These are phyloP conservation scores for Alternaria viburni DNA, from an alignment of 2,329 filamentous ascomycete species.

Conservation along the genomic window DNA sequence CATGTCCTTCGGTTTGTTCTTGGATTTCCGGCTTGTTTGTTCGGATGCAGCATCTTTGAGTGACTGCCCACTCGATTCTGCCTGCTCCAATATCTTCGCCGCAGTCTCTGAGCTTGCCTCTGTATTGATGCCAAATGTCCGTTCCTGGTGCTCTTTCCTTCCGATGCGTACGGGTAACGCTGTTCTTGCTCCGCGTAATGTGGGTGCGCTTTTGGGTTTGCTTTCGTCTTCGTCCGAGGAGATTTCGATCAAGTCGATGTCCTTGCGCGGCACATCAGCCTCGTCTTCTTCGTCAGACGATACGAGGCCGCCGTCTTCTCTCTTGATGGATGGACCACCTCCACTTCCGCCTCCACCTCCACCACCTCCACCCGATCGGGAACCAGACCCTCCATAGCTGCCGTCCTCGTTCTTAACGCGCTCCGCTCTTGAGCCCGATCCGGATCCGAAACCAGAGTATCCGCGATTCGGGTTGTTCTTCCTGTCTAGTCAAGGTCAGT, in stretches of 20 bases:
- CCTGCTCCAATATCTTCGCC: constrained; percentile 47
- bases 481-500: constrained; percentile 27
- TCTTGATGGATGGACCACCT: constrained; percentile 26
- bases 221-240: constrained; percentile 59
- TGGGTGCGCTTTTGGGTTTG: constrained; percentile 26
- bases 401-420: constrained; percentile 43
- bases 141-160: constrained; percentile 62
- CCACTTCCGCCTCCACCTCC: constrained; percentile 16
- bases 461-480: constrained; percentile 24
- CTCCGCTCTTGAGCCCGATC: constrained; percentile 39
- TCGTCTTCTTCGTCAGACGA: constrained; percentile 60
- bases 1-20: constrained; percentile 52
- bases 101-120: constrained; percentile 57
- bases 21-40: constrained; percentile 39
- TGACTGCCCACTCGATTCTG: constrained; percentile 39
- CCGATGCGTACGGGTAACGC: constrained; percentile 60
- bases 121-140: constrained; percentile 60
- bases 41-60: constrained; percentile 24
- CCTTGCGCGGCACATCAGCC: constrained; percentile 51
- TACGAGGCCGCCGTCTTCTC: constrained; percentile 50
- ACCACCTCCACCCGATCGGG: constrained; percentile 22
- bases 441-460: constrained; percentile 31
- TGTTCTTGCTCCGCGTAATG: constrained; percentile 28
- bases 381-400: constrained; percentile 19
- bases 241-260: constrained; percentile 66